These are phyloP conservation scores for Pachyrhizus erosus DNA, from an alignment of 306 rosid species.

Conservation along the genomic window DNA sequence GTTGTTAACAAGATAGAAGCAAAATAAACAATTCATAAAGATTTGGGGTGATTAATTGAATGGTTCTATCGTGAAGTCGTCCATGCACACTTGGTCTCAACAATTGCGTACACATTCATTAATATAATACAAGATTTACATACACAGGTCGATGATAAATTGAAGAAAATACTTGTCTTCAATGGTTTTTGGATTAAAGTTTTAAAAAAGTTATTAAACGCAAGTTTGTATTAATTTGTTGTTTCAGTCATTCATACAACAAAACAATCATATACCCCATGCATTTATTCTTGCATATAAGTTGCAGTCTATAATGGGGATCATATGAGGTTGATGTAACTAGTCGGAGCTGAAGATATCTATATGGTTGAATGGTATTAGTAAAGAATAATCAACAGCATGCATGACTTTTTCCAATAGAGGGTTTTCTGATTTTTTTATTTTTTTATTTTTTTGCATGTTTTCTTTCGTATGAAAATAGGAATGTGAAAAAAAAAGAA, in stretches of 20 bases:
- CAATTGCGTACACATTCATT: constrained; percentile 12
- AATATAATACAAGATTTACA: not conserved
- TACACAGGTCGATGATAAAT: not conserved
- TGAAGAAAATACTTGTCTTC: not conserved
- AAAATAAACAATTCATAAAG: constrained; percentile 5
- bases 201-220: not conserved
- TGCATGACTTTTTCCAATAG: not conserved
- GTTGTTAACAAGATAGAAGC: not conserved
- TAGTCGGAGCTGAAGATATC: not conserved
- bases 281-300: not conserved
- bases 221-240: not conserved
- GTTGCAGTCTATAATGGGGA: not conserved
- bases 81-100: constrained; percentile 30
- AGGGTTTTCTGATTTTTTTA: not conserved
- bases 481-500: not conserved
- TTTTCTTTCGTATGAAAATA: not conserved
- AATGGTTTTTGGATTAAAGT: not conserved
- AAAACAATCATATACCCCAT: not conserved
- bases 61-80: not conserved
- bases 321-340: not conserved
- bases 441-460: not conserved
- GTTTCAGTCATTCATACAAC: not conserved
- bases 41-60: not conserved
- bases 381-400: not conserved
- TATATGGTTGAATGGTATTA: not conserved